Evolutionary conservation across 169 alveolate genomes (phyloP).

Genomic region (Eimeria necatrix): DNA sequence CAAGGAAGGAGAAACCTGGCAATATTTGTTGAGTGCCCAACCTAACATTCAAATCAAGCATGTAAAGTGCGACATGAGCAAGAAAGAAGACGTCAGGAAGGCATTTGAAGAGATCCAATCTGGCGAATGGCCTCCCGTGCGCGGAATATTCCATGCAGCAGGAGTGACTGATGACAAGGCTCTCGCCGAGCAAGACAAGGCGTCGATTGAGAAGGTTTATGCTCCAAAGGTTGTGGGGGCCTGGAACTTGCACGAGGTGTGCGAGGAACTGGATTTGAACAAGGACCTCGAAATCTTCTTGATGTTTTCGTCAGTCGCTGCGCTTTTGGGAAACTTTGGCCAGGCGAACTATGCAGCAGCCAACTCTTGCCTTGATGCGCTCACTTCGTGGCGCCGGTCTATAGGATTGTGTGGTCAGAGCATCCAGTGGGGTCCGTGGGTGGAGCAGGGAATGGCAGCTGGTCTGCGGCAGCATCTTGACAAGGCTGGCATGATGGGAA

Average conservation of each 20-base stretch:
- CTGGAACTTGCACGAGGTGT: constrained; percentile 86
- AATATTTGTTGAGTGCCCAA: constrained; percentile 23
- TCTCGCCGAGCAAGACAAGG: constrained; percentile 79
- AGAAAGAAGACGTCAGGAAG: constrained; percentile 51
- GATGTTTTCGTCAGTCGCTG: constrained; percentile 86
- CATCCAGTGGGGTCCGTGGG: constrained; percentile 91
- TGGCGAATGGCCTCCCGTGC: constrained; percentile 58
- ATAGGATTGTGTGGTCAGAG: constrained; percentile 84
- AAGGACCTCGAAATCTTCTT: constrained; percentile 82
- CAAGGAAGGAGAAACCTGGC: constrained; percentile 57
- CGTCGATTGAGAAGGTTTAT: constrained; percentile 82
- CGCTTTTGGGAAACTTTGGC: constrained; percentile 87
- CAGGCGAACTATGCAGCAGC: constrained; percentile 89
- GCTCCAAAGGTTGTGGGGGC: constrained; percentile 88
- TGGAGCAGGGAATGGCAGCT: constrained; percentile 85
- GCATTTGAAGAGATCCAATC: constrained; percentile 41
- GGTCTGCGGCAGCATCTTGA: constrained; percentile 83
- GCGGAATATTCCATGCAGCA: constrained; percentile 87
- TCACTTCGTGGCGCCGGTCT: constrained; percentile 83
- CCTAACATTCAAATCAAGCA: neutral
- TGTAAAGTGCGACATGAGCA: constrained; percentile 74
- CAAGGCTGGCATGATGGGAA: constrained; percentile 87
- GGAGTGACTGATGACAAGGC: constrained; percentile 86
- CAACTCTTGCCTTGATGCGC: constrained; percentile 85
- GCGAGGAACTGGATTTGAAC: constrained; percentile 77